Evolutionary conservation across 2,329 filamentous ascomycete species (phyloP).

Genomic region (Mycosphaerella sp.): DNA sequence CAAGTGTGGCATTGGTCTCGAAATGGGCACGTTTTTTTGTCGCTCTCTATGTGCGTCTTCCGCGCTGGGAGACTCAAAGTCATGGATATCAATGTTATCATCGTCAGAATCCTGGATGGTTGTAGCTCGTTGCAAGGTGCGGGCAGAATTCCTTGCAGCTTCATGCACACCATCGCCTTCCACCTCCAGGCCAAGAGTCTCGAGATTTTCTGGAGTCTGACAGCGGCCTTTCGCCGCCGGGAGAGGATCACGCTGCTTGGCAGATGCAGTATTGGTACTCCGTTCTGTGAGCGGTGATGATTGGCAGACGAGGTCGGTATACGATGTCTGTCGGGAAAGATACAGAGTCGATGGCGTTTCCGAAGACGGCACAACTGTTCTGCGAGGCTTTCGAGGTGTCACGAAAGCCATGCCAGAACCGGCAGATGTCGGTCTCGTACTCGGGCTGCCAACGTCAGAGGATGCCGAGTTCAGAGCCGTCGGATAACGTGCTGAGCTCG

Average conservation of each 20-base stretch:
- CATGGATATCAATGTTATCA: not conserved
- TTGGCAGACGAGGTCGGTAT: not conserved
- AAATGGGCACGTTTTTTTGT: not conserved
- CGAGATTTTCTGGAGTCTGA: not conserved
- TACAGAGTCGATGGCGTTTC: conserved; percentile 16
- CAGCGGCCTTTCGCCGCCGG: not conserved
- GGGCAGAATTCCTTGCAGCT: conserved; percentile 1
- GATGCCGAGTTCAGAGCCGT: not conserved
- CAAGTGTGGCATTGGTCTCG: not conserved
- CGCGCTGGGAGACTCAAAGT: not conserved
- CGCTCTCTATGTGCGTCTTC: not conserved
- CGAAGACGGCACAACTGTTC: conserved; percentile 17
- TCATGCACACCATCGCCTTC: not conserved
- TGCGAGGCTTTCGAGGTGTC: conserved; percentile 11
- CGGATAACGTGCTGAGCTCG: conserved; percentile 4
- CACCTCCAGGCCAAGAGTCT: not conserved
- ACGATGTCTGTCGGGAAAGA: conserved; percentile 7
- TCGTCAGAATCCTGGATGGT: conserved; percentile 9
- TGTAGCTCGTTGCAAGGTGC: conserved; percentile 1
- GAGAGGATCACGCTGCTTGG: not conserved
- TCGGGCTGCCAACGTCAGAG: conserved; percentile 1
- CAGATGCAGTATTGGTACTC: conserved; percentile 11
- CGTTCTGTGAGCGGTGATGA: conserved; percentile 19
- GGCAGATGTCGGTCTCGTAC: conserved; percentile 16
- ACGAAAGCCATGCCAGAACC: conserved; percentile 5